These are phyloP conservation scores for Coemansia sp. DNA, from an alignment of 192 early-diverging fungal genomes.

Conservation along the genomic window DNA sequence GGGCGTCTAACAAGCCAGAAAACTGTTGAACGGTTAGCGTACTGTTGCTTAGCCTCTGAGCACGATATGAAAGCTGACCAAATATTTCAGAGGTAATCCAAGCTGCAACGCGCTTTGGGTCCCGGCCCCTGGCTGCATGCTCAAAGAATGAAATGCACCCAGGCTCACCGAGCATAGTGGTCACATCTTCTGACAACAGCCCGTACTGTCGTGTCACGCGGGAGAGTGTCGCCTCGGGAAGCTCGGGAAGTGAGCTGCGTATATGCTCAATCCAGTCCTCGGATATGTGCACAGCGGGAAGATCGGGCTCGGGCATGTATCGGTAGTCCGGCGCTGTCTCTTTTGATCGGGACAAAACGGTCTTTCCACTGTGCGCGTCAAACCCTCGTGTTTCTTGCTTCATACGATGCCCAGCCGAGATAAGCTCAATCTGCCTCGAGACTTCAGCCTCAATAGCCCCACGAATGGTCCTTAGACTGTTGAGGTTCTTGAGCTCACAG, in stretches of 20 bases:
- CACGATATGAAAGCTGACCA: conserved; percentile 53
- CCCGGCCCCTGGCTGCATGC: conserved; percentile 45
- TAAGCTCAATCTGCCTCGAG: conserved; percentile 65
- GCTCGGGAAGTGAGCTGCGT: conserved; percentile 64
- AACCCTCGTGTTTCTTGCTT: conserved; percentile 82
- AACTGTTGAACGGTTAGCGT: conserved; percentile 62
- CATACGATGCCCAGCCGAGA: conserved; percentile 61
- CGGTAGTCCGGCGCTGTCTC: conserved; percentile 86
- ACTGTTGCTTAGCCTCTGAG: conserved; percentile 33
- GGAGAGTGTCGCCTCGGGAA: conserved; percentile 65
- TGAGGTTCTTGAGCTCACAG: conserved; percentile 83
- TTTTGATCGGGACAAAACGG: conserved; percentile 75
- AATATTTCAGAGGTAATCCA: conserved; percentile 61
- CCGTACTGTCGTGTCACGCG: conserved; percentile 66
- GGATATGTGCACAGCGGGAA: conserved; percentile 33
- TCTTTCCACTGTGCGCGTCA: conserved; percentile 64
- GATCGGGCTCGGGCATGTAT: conserved; percentile 81
- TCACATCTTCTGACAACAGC: conserved; percentile 61
- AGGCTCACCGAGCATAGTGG: conserved; percentile 70
- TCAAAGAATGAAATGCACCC: conserved; percentile 82
- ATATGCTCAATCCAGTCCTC: conserved; percentile 57
- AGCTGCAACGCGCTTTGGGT: conserved; percentile 39
- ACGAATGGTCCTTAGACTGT: conserved; percentile 70
- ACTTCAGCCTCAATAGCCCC: conserved; percentile 85
- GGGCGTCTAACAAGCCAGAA: conserved; percentile 64